These are phyloP conservation scores for Rhizopus arrhizus DNA, from an alignment of 371 early-diverging fungal species.

Conservation along the genomic window DNA sequence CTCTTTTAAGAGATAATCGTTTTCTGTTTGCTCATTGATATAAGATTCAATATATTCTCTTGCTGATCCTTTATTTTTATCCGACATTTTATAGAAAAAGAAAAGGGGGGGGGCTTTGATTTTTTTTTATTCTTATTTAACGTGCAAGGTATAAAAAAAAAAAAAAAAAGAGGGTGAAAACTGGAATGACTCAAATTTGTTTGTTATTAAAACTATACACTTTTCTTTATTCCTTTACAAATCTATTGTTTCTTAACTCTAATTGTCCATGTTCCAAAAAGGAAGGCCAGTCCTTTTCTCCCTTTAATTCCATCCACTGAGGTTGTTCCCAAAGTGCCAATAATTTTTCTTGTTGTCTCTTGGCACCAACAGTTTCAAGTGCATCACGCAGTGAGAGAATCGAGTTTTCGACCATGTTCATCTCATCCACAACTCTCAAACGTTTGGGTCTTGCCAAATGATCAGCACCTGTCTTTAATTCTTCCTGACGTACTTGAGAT, in stretches of 20 bases:
- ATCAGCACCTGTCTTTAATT: slow-evolving; percentile 34
- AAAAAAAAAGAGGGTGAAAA: neutral
- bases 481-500: slow-evolving; percentile 40
- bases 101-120: neutral
- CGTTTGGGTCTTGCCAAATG: slow-evolving; percentile 54
- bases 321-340: slow-evolving; percentile 55
- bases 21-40: slow-evolving; percentile 31
- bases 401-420: slow-evolving; percentile 42
- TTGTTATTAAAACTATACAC: neutral
- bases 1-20: slow-evolving; percentile 34
- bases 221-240: slow-evolving; percentile 28
- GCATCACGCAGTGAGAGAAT: slow-evolving; percentile 48
- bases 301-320: slow-evolving; percentile 43
- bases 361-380: slow-evolving; percentile 33
- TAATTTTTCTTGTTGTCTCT: slow-evolving; percentile 25
- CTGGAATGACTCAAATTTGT: neutral
- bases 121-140: no score
- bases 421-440: slow-evolving; percentile 45
- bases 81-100: slow-evolving; percentile 21
- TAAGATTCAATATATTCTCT: slow-evolving; percentile 50
- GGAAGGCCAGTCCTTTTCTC: slow-evolving; percentile 49
- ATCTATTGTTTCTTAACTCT: slow-evolving; percentile 47
- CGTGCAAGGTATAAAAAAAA: neutral
- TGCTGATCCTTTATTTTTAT: slow-evolving; percentile 25
- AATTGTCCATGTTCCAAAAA: slow-evolving; percentile 52